Percentiles rank a stretch among this genome's conserved stretches.
Evolutionary conservation across 495 filamentous ascomycete genomes (phyloP).

Genomic region (Podospora didyma): DNA sequence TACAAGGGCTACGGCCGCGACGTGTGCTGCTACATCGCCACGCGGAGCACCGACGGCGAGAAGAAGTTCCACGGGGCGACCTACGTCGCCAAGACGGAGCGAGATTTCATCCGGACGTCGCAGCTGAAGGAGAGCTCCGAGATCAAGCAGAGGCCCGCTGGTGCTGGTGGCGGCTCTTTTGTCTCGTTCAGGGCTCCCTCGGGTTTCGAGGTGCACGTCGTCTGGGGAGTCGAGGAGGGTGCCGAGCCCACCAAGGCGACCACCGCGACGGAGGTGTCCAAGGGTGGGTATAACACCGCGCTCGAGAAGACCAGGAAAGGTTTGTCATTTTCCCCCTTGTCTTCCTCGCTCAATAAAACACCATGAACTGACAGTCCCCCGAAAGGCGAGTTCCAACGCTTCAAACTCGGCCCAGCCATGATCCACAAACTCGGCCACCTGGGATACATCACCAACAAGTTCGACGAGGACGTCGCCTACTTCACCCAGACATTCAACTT

Average conservation of each 20-base stretch:
- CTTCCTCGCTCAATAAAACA: slow-evolving; percentile 14
- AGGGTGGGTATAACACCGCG: slow-evolving; percentile 1
- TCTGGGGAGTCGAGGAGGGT: not conserved
- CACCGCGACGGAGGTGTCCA: not conserved
- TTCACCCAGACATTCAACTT: slow-evolving; percentile 60
- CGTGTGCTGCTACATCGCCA: slow-evolving; percentile 34
- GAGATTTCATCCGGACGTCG: not conserved
- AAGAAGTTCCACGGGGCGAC: not conserved
- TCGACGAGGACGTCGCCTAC: slow-evolving; percentile 43
- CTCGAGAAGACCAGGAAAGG: slow-evolving; percentile 1
- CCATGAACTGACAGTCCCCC: not conserved
- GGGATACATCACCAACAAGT: slow-evolving; percentile 50
- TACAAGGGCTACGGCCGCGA: slow-evolving; percentile 42
- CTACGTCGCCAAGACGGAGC: slow-evolving; percentile 18
- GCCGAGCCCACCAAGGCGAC: not conserved
- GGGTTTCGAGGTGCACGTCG: not conserved
- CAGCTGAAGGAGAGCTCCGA: not conserved
- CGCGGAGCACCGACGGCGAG: slow-evolving; percentile 7
- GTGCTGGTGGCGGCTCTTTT: not conserved
- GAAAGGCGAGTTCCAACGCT: slow-evolving; percentile 27
- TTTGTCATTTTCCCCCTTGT: slow-evolving; percentile 32
- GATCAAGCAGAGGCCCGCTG: not conserved
- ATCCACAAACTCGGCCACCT: slow-evolving; percentile 64
- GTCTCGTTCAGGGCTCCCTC: not conserved
- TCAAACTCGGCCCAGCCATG: slow-evolving; percentile 50